Conservation (phyloP, 1,284 basidiomycete species). For the Vanrija sp. region DNA sequence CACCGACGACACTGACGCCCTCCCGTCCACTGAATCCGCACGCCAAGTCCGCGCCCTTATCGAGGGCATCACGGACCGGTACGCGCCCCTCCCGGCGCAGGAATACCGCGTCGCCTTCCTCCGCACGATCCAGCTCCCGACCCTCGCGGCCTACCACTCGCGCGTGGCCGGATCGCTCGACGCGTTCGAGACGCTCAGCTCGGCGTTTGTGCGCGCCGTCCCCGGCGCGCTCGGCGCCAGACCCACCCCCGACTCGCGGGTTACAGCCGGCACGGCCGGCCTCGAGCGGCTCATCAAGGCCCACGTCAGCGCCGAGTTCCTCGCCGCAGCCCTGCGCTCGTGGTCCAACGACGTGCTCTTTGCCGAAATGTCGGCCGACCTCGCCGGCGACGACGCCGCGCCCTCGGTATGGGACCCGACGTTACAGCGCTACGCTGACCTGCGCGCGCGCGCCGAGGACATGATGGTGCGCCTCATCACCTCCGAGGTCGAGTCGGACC, state of each 20-base stretch:
- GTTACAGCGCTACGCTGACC: constrained; percentile 59
- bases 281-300: constrained; percentile 77
- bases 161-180: constrained; percentile 81
- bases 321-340: constrained; percentile 61
- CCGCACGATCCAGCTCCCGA: constrained; percentile 73
- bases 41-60: constrained; percentile 74
- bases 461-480: constrained; percentile 76
- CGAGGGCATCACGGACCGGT: constrained; percentile 91
- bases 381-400: constrained; percentile 41
- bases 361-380: constrained; percentile 76
- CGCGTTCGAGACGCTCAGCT: constrained; percentile 86
- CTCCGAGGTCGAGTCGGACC: constrained; percentile 67
- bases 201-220: constrained; percentile 79
- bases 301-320: constrained; percentile 67
- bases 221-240: constrained; percentile 66
- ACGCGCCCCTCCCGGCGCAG: constrained; percentile 75
- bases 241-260: constrained; percentile 51
- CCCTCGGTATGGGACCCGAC: constrained; percentile 64
- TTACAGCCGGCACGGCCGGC: constrained; percentile 61
- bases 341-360: constrained; percentile 92
- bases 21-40: constrained; percentile 63
- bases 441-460: constrained; percentile 71
- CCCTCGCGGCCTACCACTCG: constrained; percentile 66
- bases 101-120: constrained; percentile 77
- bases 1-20: constrained; percentile 44